Evolutionary conservation across 2,329 filamentous ascomycete species (phyloP), one percentile per base, ranked within the genome.

Genomic region (Talaromyces amestolkiae): DNA sequence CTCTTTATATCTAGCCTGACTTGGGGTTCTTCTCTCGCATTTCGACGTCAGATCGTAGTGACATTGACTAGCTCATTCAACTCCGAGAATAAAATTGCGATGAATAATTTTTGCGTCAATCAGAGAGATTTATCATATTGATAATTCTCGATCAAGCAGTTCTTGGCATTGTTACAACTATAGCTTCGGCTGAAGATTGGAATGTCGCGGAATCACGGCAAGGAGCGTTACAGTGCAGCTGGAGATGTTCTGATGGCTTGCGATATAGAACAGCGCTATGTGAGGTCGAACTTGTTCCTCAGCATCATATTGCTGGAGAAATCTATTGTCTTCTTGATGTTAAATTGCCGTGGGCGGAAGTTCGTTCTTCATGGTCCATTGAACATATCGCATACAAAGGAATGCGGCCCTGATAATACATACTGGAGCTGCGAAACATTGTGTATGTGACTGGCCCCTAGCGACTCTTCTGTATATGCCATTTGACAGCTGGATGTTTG

Each of bases 131-230:
- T 31, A 37, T 22, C 43, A 13, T 15, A 33, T 63, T 22, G 9
- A 19, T 39, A 17, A 35, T 45, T 19, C 31, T 37, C 9, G 31
- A 37, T 56, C 9, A 22, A 56, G n/a, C 3, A 22, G 6, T 31
- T 22, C 27, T 53, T 33, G 27, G 49, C 27, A 17, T 33, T 10
- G 24, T 53, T 53, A 11, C 17, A 19, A 35, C 4, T 37, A 35
- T 31, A 37, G 51, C 31, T 56, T 56, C 31, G 31, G 31, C n/a
- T 33, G n/a, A 37, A 22, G n/a, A 22, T 58, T 47, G 37, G 17
- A 41, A 10, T 27, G 22, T 61, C 63, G 63, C 63, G 63, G 63
- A 65, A 65, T 65, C n/a, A 8, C 63, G 63, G 63, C 63, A 65
- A 45, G 22, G 24, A 37, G 47, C 10, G 47, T 65, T 56, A 39